Conservation (phyloP, 371 early-diverging fungal species). For the Entomophthora muscae region DNA sequence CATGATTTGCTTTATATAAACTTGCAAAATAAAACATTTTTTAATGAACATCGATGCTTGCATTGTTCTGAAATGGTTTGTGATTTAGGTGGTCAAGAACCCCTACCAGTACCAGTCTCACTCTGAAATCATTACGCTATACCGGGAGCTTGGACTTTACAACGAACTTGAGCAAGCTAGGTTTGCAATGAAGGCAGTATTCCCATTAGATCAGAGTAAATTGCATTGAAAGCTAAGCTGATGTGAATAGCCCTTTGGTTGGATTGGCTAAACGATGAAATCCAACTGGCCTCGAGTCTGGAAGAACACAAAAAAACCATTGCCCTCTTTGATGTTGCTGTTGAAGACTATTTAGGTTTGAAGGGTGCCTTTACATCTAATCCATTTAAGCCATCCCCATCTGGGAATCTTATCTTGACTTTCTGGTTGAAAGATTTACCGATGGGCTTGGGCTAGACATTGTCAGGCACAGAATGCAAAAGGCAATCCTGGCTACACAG, state of each 20-base stretch:
- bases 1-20: too few species aligned
- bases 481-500: neutral
- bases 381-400: neutral
- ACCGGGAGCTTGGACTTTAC: neutral
- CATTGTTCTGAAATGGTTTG: too few species aligned
- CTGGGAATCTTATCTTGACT: neutral
- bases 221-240: neutral
- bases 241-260: neutral
- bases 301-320: neutral
- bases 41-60: too few species aligned
- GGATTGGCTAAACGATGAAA: conserved; percentile 3
- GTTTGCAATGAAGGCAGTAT: neutral
- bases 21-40: too few species aligned
- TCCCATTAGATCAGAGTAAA: neutral
- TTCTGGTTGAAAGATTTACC: neutral
- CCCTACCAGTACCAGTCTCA: neutral
- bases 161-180: neutral
- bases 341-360: neutral
- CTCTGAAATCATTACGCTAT: neutral
- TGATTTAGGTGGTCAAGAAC: neutral
- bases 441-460: neutral
- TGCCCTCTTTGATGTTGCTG: neutral
- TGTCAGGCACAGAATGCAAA: neutral
- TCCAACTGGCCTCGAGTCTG: neutral
- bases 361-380: neutral